These are phyloP conservation scores for Arabidopsis thaliana DNA, from an alignment of 345 rosid species.

Conservation along the genomic window TAIR10.1 NC_003075.7:1135501-1136000, in stretches of 20 bases:
- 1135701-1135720: not conserved
- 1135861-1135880: conserved; percentile 96
- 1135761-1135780: not conserved
- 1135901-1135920: conserved; percentile 58
- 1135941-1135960: conserved; percentile 11
- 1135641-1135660: conserved; percentile 99
- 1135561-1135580: conserved; percentile 59
- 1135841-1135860: conserved; percentile 94
- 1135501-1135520: not conserved
- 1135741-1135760: not conserved
- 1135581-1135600: conserved; percentile 94
- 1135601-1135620: conserved; percentile 98
- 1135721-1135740: not conserved
- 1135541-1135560: conserved; percentile 5
- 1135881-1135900: conserved; percentile 96
- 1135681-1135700: conserved; percentile 92
- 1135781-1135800: not conserved
- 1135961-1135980: conserved; percentile 13
- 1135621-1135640: conserved; percentile 96
- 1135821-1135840: conserved; percentile 84
- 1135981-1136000: conserved; percentile 74
- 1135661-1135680: conserved; percentile 99
- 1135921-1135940: conserved; percentile 17
- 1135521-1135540: not conserved
- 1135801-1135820: conserved; percentile 9